Evolutionary conservation across 495 filamentous ascomycete species (phyloP).

Genomic region (Hypoxylon fragiforme): DNA sequence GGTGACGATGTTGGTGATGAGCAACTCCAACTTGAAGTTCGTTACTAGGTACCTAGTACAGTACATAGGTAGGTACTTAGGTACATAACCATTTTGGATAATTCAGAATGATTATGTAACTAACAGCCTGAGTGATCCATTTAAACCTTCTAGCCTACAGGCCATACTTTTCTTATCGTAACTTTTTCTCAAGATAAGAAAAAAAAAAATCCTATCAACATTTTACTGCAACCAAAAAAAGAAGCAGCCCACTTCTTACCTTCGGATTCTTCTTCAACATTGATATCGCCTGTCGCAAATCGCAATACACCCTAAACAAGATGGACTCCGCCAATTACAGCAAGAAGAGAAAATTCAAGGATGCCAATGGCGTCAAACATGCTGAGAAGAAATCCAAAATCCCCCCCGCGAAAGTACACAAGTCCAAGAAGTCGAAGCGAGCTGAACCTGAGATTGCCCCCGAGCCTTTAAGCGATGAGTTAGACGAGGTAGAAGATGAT

Average conservation of each 20-base stretch:
- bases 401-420: constrained; percentile 18
- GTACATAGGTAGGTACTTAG: too few species aligned
- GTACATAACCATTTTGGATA: too few species aligned
- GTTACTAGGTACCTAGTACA: too few species aligned
- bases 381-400: constrained; percentile 18
- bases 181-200: constrained; percentile 26
- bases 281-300: constrained; percentile 5
- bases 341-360: constrained; percentile 55
- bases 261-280: constrained; percentile 14
- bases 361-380: constrained; percentile 39
- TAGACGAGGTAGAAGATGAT: constrained; percentile 27
- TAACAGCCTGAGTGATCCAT: too few species aligned
- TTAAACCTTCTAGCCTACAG: too few species aligned
- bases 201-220: constrained; percentile 18
- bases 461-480: constrained; percentile 26
- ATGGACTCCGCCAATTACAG: constrained; percentile 47
- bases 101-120: too few species aligned
- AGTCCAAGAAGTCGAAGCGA: constrained; percentile 39
- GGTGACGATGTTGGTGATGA: too few species aligned
- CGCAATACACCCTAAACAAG: constrained; percentile 5
- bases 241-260: constrained; percentile 12
- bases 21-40: too few species aligned
- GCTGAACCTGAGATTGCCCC: constrained; percentile 25
- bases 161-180: neutral
- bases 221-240: neutral